Conservation (phyloP, 306 rosid genomes). For the Leucaena leucocephala region DNA sequence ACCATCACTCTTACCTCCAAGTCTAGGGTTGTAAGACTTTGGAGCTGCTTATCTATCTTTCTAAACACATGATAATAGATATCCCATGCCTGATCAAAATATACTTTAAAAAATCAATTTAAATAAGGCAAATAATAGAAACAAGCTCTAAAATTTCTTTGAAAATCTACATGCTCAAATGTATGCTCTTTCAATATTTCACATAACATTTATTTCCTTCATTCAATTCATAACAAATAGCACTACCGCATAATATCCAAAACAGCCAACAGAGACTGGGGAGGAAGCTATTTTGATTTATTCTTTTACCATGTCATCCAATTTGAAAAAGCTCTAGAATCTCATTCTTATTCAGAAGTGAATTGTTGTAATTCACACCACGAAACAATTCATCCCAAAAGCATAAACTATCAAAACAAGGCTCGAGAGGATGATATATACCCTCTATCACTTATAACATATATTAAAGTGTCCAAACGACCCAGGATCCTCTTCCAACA, state of each 20-base stretch:
- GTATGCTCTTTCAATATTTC: background rate
- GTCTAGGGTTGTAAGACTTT: slow-evolving; percentile 92
- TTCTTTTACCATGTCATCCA: background rate
- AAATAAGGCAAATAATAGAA: slow-evolving; percentile 24
- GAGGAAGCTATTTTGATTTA: background rate
- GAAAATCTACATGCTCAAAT: background rate
- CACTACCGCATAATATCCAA: background rate
- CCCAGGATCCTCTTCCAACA: slow-evolving; percentile 10
- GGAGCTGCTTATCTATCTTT: slow-evolving; percentile 97
- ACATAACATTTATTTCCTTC: background rate
- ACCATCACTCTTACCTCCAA: slow-evolving; percentile 62
- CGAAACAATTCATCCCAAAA: background rate
- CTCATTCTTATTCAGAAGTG: background rate
- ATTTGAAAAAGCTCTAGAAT: slow-evolving; percentile 8
- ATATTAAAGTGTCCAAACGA: background rate
- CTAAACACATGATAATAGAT: slow-evolving; percentile 95
- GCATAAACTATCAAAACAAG: background rate
- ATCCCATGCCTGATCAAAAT: slow-evolving; percentile 88
- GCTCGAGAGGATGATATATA: background rate
- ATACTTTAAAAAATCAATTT: slow-evolving; percentile 29
- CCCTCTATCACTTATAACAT: background rate
- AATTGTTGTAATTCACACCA: background rate
- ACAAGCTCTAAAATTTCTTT: background rate
- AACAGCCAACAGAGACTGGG: background rate
- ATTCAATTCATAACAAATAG: background rate